phyloP scores from a whole-genome alignment of 108 stramenopile species.

The Cyclostephanos tholiformis region DNA sequence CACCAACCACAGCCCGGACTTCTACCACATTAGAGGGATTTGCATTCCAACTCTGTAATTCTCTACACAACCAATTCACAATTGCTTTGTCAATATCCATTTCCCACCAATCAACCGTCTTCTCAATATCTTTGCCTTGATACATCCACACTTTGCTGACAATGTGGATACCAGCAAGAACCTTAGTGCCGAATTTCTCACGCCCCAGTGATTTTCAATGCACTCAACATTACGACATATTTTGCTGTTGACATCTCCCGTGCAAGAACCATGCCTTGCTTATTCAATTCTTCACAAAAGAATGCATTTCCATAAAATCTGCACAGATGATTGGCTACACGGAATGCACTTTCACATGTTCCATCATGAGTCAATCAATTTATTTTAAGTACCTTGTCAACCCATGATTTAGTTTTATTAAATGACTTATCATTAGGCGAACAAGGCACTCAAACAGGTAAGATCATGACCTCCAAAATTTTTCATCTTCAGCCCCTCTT shows the following conservation, averaged over 20 bases:
- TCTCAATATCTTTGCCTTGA: no score
- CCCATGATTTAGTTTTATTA: no score
- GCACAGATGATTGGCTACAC: background rate
- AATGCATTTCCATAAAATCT: background rate
- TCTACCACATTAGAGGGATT: no score
- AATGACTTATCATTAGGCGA: no score
- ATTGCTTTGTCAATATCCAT: no score
- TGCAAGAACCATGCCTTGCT: slow-evolving; percentile 5
- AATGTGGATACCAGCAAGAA: no score
- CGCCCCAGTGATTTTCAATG: background rate
- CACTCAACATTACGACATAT: background rate
- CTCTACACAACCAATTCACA: no score
- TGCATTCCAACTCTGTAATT: no score
- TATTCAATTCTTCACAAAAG: background rate
- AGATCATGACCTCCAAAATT: background rate
- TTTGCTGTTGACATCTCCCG: background rate
- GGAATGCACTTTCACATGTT: background rate
- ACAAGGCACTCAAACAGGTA: background rate
- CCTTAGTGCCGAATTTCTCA: background rate
- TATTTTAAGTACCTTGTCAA: background rate
- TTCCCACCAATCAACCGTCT: no score
- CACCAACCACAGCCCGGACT: no score
- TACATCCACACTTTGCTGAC: no score
- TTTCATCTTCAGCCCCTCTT: background rate
- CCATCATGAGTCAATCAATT: background rate